Evolutionary conservation across 352 stramenopile genomes (phyloP), one percentile per base, ranked within the genome.

Genomic region (Phytophthora litchii): DNA sequence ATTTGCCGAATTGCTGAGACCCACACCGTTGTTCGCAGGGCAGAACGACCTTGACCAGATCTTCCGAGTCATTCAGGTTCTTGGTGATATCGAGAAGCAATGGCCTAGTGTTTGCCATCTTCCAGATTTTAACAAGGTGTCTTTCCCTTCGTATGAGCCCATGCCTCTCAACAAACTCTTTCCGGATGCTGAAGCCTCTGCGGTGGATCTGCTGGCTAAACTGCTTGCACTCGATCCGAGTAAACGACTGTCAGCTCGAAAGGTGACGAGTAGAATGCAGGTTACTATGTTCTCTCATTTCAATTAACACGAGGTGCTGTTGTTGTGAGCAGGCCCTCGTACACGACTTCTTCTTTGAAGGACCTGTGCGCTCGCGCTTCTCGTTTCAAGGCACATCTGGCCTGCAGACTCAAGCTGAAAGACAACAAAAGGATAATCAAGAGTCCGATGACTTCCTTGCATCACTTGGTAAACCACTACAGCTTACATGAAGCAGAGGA

Each of bases 11-110:
- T 46, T 94, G 43, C 51, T 94, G 42, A 67, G 74, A 25, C 56
- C 73, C 14, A 76, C 76, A 16, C 78, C 87, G 38, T 64, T 92
- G 29, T 94, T 96, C 46, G 62, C 80, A n/a, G 87, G 82, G 0
- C 76, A 91, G 53, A 92, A 84, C 48, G 82, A 94, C 60, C 80
- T 94, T 32, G 83, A 94, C 54, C 83, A 96, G 60, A 74, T 96
- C 27, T 89, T 80, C 35, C 78, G 80, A 27, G 65, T 96, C 27
- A 60, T 89, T 29, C 76, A 92, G 41, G 66, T 91, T 31, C 60
- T 92, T 4, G 85, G 83, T 0, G 78, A 75, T 19, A 72, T 82
- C 0, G 75, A 82, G 40, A 64, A 61, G 29, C 68, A 80, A 27
- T 92, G 83, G 79, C 77, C 75, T 3, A 78, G 72, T 36, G 77